These are phyloP conservation scores for Perkinsus marinus DNA, from an alignment of 169 alveolate genomes.

Conservation along the genomic window DNA sequence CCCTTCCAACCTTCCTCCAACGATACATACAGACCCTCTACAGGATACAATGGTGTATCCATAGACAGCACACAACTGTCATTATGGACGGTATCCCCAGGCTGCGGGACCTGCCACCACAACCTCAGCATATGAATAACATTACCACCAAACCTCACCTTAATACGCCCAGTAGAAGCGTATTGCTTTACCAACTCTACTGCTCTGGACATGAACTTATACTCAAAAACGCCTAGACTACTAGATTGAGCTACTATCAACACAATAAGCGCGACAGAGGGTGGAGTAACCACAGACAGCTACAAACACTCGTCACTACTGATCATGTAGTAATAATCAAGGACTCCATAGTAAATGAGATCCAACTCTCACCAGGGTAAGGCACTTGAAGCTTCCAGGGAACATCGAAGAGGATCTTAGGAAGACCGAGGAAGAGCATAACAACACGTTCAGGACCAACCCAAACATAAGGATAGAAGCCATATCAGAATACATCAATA, in stretches of 20 bases:
- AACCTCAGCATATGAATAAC: not conserved
- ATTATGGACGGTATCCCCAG: not conserved
- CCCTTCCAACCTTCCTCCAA: not conserved
- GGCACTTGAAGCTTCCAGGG: constrained; percentile 98
- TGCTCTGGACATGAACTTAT: not conserved
- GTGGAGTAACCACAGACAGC: not conserved
- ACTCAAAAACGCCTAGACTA: not conserved
- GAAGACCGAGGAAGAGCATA: constrained; percentile 63
- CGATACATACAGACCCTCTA: not conserved
- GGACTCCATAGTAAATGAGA: no score
- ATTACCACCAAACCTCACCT: not conserved
- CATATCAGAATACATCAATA: constrained; percentile 85
- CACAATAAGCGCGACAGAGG: not conserved
- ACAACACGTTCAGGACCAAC: constrained; percentile 98
- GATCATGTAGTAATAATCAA: not conserved
- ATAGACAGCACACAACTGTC: not conserved
- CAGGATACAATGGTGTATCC: not conserved
- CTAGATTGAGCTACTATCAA: not conserved
- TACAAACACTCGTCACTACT: not conserved
- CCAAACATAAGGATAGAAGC: constrained; percentile 99
- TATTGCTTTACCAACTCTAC: not conserved
- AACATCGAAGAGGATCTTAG: constrained; percentile 68
- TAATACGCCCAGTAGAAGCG: not conserved
- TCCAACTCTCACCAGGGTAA: constrained; percentile 66
- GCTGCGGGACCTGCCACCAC: not conserved